A percentile compares a stretch with the other conserved stretches of the same genome.
Conservation (phyloP, 78 protist species). For the Pigoraptor vietnamica region DNA sequence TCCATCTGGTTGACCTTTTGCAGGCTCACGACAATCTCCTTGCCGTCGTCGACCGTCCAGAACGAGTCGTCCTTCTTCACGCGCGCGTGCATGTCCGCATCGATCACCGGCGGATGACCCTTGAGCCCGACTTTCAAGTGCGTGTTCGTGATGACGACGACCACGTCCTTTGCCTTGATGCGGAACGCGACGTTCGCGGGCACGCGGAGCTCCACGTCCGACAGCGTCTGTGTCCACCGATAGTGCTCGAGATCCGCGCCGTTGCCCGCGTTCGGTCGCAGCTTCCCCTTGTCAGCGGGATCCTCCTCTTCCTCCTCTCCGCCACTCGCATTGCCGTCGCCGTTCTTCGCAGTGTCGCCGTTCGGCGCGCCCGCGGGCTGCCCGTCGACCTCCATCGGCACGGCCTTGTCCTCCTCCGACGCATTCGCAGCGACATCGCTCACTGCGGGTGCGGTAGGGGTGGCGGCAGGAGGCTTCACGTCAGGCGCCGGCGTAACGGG, state of each 20-base stretch:
- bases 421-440: background rate
- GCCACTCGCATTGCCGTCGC: background rate
- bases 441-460: background rate
- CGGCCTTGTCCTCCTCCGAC: background rate
- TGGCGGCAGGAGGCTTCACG: background rate
- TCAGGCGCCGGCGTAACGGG: background rate
- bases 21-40: background rate
- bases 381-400: background rate
- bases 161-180: constrained; percentile 12
- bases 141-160: constrained; percentile 9
- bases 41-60: constrained; percentile 57
- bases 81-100: constrained; percentile 27
- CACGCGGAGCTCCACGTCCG: constrained; percentile 39
- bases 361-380: background rate
- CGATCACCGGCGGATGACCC: constrained; percentile 30
- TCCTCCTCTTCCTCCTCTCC: background rate
- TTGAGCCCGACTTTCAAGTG: constrained; percentile 31
- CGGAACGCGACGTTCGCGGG: background rate
- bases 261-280: constrained; percentile 39
- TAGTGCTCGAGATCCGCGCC: constrained; percentile 49
- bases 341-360: background rate
- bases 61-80: constrained; percentile 35
- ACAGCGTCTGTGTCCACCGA: constrained; percentile 71
- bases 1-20: constrained; percentile 37
- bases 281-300: constrained; percentile 21